These are phyloP conservation scores for Candida arabinofermentans DNA, from an alignment of 805 yeast species.

Conservation along the genomic window DNA sequence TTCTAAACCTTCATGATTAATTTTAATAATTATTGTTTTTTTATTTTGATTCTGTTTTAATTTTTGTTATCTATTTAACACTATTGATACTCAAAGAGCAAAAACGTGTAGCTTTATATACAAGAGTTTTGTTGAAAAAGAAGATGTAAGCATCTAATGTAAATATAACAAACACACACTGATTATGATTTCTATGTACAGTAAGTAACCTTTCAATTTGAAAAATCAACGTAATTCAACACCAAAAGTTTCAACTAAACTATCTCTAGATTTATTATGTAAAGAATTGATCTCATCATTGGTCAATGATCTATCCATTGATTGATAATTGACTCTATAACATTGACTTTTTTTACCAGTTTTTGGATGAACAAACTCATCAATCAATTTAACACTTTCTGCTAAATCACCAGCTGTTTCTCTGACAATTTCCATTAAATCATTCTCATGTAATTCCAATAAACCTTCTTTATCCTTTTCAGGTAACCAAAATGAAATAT, in stretches of 20 bases:
- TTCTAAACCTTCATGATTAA: too few species aligned
- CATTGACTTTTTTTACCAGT: conserved; percentile 74
- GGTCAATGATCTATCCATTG: conserved; percentile 90
- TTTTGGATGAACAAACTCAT: conserved; percentile 83
- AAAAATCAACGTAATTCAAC: conserved; percentile 49
- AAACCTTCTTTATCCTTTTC: conserved; percentile 20
- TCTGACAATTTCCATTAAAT: conserved; percentile 90
- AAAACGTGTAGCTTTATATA: too few species aligned
- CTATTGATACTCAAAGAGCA: too few species aligned
- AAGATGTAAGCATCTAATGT: too few species aligned
- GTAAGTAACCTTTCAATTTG: too few species aligned
- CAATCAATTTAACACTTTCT: conserved; percentile 77
- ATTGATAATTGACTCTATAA: conserved; percentile 87
- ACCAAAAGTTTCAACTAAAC: conserved; percentile 46
- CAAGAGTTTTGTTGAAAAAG: too few species aligned
- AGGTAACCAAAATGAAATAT: conserved; percentile 89
- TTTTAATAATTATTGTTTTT: too few species aligned
- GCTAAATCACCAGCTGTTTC: conserved; percentile 81
- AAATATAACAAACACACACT: too few species aligned
- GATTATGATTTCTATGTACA: too few species aligned
- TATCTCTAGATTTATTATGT: conserved; percentile 60
- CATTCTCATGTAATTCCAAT: conserved; percentile 67
- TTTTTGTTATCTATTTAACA: too few species aligned
- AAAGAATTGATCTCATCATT: conserved; percentile 77
- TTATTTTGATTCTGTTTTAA: too few species aligned